Evolutionary conservation across 495 filamentous ascomycete species (phyloP).

Genomic region (Neurospora hispaniola): DNA sequence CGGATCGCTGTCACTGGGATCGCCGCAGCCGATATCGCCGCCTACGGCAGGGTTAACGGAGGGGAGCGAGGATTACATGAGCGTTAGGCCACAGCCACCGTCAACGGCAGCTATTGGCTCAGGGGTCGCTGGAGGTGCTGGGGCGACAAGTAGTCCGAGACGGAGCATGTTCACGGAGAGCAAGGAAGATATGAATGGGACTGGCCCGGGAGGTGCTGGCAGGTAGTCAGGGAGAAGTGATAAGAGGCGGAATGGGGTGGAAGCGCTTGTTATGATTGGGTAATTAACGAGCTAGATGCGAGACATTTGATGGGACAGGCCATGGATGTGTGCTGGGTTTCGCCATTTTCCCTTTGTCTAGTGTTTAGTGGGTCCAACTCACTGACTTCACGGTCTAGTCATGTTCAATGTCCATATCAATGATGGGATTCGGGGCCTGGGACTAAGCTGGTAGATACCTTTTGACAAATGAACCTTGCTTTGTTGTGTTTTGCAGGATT

Average conservation of each 20-base stretch:
- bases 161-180: slow-evolving; percentile 12
- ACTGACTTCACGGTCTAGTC: background rate
- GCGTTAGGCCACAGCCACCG: slow-evolving; percentile 5
- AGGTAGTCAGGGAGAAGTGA: background rate
- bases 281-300: background rate
- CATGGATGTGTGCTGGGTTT: background rate
- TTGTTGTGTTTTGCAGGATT: background rate
- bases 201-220: background rate
- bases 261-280: background rate
- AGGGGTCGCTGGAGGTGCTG: background rate
- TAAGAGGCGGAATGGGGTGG: too few relatives aligned
- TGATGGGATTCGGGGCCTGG: background rate
- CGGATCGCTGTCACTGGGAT: background rate
- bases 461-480: background rate
- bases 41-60: background rate
- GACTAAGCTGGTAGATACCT: background rate
- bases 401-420: background rate
- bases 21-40: slow-evolving; percentile 5
- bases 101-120: background rate
- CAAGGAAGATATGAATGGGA: slow-evolving; percentile 4
- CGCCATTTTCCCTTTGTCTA: background rate
- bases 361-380: background rate
- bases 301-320: background rate
- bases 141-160: slow-evolving; percentile 5
- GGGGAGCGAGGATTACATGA: slow-evolving; percentile 4